A percentile compares a stretch with the other conserved stretches of the same genome.
phyloP scores from a whole-genome alignment of 2,329 filamentous ascomycete species.

The Myriosclerotinia curreyana region DNA sequence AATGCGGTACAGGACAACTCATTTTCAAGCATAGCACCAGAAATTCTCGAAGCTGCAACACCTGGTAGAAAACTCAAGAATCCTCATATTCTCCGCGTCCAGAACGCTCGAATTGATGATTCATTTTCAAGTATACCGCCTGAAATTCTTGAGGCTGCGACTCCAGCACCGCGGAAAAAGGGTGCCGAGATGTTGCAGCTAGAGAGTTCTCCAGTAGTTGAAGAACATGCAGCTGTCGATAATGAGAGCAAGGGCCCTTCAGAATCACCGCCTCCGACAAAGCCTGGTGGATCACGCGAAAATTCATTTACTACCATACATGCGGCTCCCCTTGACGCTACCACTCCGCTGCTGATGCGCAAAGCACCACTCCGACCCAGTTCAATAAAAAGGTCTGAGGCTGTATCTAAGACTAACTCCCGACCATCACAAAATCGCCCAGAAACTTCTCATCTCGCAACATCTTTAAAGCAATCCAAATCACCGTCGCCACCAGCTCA shows the following conservation, averaged over 20 bases:
- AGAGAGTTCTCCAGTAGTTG: background rate
- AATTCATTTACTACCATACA: constrained; percentile 34
- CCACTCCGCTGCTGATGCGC: constrained; percentile 26
- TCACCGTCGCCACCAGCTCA: constrained; percentile 35
- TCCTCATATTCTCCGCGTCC: constrained; percentile 26
- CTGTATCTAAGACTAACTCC: background rate
- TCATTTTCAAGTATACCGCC: constrained; percentile 35
- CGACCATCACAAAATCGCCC: background rate
- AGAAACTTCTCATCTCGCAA: constrained; percentile 20
- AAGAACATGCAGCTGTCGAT: background rate
- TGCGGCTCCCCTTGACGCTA: constrained; percentile 23
- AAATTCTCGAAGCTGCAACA: constrained; percentile 31
- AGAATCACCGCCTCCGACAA: constrained; percentile 7
- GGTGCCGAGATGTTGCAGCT: background rate
- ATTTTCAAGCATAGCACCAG: constrained; percentile 32
- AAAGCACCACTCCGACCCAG: constrained; percentile 21
- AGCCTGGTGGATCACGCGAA: constrained; percentile 25
- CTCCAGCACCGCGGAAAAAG: constrained; percentile 28
- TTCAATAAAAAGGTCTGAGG: constrained; percentile 10
- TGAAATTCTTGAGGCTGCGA: constrained; percentile 32
- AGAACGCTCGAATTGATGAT: constrained; percentile 26
- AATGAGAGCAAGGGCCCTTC: background rate
- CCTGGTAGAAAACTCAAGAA: constrained; percentile 25
- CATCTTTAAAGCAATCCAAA: constrained; percentile 36
- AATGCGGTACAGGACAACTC: constrained; percentile 29